These are phyloP conservation scores for Colletotrichum aenigma DNA, from an alignment of 2,329 filamentous ascomycete species.

Conservation along the genomic window DNA sequence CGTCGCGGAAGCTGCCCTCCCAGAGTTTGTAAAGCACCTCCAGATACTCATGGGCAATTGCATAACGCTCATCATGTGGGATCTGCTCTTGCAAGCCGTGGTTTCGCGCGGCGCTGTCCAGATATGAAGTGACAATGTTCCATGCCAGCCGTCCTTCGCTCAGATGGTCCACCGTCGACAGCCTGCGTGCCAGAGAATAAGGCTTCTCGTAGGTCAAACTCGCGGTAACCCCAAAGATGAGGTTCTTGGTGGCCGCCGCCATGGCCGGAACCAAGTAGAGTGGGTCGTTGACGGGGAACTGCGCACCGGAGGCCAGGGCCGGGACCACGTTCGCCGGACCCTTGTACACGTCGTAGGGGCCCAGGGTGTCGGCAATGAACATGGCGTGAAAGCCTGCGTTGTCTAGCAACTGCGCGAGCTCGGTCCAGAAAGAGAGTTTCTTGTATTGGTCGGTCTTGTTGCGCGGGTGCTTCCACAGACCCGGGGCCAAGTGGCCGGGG, in stretches of 20 bases:
- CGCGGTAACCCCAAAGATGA: conserved; percentile 73
- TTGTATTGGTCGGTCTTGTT: conserved; percentile 32
- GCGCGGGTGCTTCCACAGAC: conserved; percentile 63
- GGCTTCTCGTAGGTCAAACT: conserved; percentile 73
- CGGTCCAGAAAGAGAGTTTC: conserved; percentile 33
- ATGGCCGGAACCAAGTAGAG: conserved; percentile 67
- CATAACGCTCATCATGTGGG: conserved; percentile 56
- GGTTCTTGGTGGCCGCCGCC: conserved; percentile 68
- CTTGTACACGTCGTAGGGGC: conserved; percentile 73
- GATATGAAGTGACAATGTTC: conserved; percentile 69
- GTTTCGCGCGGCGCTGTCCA: conserved; percentile 70
- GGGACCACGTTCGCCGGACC: conserved; percentile 55
- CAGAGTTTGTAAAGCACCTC: conserved; percentile 65
- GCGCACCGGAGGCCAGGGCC: conserved; percentile 65
- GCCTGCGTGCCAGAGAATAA: conserved; percentile 67
- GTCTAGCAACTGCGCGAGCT: conserved; percentile 39
- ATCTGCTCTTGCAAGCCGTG: conserved; percentile 61
- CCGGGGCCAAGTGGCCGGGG: conserved; percentile 50
- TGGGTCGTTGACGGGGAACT: conserved; percentile 76
- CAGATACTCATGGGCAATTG: conserved; percentile 63
- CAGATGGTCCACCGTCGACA: conserved; percentile 71
- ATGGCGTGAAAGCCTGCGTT: conserved; percentile 41
- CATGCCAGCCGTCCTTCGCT: conserved; percentile 59
- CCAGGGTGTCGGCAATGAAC: conserved; percentile 45
- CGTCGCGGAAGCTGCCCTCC: conserved; percentile 49